Base-by-base conservation (phyloP, 345 rosid species). In the Trapa bicornis region DNA sequence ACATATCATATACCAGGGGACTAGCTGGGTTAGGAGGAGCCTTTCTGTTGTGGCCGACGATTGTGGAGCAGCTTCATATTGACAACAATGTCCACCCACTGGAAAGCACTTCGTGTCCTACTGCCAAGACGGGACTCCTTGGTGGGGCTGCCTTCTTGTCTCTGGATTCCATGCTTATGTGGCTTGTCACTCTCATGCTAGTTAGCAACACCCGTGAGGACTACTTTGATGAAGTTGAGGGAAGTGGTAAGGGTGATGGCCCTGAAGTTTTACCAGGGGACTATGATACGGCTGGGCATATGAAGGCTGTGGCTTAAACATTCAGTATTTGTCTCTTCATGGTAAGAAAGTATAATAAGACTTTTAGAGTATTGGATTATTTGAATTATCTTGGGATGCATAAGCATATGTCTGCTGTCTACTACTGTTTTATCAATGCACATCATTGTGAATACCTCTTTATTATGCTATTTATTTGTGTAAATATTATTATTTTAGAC, bases 71-170 rank as follows among this genome's bases (percentile, higher is more conserved):
- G 16, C 79, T 86, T 68, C 96, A 87, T 78, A 74, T 80, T 83
- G 70, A 66, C 13, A 79, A 79, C 67, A 87, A 85, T 29, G 84
- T 91, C 12, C 89, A 91, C 71, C 73, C 65, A 47, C 79, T 80
- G 74, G 66, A 73, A 15, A 62, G 75, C 43, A 76, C 84, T 37
- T 57, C 9, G 1, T 91, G 97, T 81, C 91, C 86, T 53, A 88
- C 97, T 0, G 97, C 97, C 15, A 91, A 88, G 76, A 82, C 93
- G 5, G 96, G 96, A 67, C 81, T 88, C 54, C 81, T 91, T 6
- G 96, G 96, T 47, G 97, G 97, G 4, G 91, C 91, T 54, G 96
- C 97, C 15, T 88, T 91, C 75, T 79, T 89, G 15, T 91, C 96
- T 3, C 86, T 88, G 10, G 91, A 88, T 71, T 82, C 93, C 3